These are phyloP conservation scores for Pichia sp. DNA, from an alignment of 1,139 yeast species.

Conservation along the genomic window DNA sequence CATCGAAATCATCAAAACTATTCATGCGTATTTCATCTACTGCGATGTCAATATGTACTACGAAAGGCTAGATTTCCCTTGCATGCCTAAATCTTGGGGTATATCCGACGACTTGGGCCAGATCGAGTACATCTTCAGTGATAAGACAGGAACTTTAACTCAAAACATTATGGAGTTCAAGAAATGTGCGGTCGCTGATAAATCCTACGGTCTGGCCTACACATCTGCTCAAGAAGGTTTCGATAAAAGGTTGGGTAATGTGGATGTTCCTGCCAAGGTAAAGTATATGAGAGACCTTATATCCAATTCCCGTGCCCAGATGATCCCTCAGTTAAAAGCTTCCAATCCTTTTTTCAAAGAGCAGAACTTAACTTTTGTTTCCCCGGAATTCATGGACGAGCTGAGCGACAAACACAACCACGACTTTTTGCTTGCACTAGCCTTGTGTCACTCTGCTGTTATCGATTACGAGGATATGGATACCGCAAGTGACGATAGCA, in stretches of 20 bases:
- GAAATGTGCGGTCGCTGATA: conserved; percentile 49
- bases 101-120: conserved; percentile 65
- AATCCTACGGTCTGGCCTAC: conserved; percentile 55
- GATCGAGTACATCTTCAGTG: conserved; percentile 58
- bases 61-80: conserved; percentile 50
- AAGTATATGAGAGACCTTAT: conserved; percentile 40
- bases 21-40: conserved; percentile 55
- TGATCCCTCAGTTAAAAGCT: conserved; percentile 34
- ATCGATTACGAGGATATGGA: conserved; percentile 37
- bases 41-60: conserved; percentile 51
- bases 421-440: conserved; percentile 50
- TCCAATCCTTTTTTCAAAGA: conserved; percentile 34
- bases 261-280: conserved; percentile 49
- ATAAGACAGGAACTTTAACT: conserved; percentile 59
- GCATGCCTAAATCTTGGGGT: conserved; percentile 60
- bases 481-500: conserved; percentile 35
- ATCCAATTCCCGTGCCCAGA: conserved; percentile 37
- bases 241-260: conserved; percentile 47
- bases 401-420: conserved; percentile 40
- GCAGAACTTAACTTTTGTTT: conserved; percentile 47
- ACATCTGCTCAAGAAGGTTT: conserved; percentile 61
- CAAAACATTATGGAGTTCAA: conserved; percentile 61
- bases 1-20: conserved; percentile 56
- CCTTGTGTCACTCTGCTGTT: conserved; percentile 59
- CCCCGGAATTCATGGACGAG: conserved; percentile 44